Base-by-base conservation (phyloP, 345 rosid species). In the Melastoma malabathricum region DNA sequence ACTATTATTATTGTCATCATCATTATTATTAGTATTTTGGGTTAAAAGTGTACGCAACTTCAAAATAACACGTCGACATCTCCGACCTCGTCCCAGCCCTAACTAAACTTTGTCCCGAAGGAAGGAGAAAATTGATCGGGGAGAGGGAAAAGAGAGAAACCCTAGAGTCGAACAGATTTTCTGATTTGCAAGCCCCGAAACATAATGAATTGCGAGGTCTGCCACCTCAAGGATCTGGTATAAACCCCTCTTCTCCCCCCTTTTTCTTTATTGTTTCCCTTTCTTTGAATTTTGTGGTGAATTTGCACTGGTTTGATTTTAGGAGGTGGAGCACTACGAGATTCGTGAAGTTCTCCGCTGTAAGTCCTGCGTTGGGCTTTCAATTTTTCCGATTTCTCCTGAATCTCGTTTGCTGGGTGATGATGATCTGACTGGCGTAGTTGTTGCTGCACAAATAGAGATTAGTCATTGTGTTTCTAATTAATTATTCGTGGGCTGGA, bases 181-280 rank as follows among this genome's bases (percentile, higher is more conserved):
- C 69, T 62, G 47, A 59, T 47, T 60, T 49, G 71, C 65, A 55
- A 68, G 56, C 58, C 72, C 64, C 75, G 22, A 50, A 29, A 41
- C 55, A 47, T 52, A 59, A 89, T 90, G 96, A 90, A 82, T 72
- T 80, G 92, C 69, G 96, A 90, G 75, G 90, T 82, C 62, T 90
- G 94, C 64, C 85, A 80, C 17, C 95, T 90, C 46, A 90, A 82
- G 64, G 98, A 90, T 72, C 79, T 86, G 82, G 98, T 90, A 72
- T 60, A 22, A 22, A 22, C 25, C 25, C 12, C 41, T 34, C 41
- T 9, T 6, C 41, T 7, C 41, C 12, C 41, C 41, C 41, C 9
- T 34, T 34, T 12, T 13, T 47, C 46, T 47, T 39, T 69, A 47
- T 50, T 17, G 6, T 29, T 12, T 17, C 17, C 47, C 15, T 19